Conservation (phyloP, 148 eudicot species). For the Beta vulgaris region DNA sequence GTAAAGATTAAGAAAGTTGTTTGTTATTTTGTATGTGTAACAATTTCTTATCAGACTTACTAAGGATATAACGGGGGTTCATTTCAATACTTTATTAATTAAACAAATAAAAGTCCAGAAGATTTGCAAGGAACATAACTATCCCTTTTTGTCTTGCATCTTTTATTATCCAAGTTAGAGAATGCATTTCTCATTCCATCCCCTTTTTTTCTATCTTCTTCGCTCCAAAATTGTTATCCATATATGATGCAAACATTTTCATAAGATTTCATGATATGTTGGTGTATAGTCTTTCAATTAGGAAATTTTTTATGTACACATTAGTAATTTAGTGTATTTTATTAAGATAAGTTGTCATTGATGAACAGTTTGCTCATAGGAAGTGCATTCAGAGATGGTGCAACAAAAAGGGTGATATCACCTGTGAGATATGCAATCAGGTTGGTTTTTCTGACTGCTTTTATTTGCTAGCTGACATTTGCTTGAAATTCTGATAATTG, state of each 20-base stretch:
- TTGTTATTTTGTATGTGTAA: background rate
- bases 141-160: background rate
- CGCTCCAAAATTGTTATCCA: background rate
- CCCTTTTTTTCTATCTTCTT: background rate
- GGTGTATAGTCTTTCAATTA: background rate
- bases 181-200: background rate
- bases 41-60: background rate
- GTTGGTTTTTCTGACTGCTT: slow-evolving; percentile 30
- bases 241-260: background rate
- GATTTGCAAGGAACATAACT: background rate
- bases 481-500: background rate
- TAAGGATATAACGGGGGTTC: background rate
- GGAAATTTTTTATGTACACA: background rate
- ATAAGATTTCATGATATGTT: background rate
- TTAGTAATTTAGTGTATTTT: slow-evolving; percentile 5
- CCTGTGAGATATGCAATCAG: slow-evolving; percentile 86
- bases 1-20: background rate
- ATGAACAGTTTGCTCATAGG: slow-evolving; percentile 76
- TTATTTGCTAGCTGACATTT: background rate
- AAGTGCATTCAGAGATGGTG: slow-evolving; percentile 88
- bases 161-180: too few species aligned
- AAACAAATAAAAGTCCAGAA: background rate
- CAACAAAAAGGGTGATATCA: slow-evolving; percentile 78
- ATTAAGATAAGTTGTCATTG: background rate
- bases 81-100: background rate